Evolutionary conservation across 208 protist genomes (phyloP).

Genomic region (Plasmodiophora brassicae): DNA sequence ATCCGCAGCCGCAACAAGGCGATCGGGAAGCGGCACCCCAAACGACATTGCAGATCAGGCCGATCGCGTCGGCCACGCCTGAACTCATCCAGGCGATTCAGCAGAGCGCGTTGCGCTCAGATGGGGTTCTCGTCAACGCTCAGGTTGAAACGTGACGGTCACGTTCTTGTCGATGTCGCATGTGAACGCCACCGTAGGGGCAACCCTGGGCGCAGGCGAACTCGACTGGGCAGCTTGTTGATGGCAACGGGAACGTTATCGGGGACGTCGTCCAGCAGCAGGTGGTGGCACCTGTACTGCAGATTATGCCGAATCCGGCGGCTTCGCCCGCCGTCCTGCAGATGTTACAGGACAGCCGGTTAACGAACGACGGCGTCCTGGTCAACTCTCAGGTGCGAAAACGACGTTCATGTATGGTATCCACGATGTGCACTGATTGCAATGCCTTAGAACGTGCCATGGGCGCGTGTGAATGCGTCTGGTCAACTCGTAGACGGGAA

Average conservation of each 20-base stretch:
- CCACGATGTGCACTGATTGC: not conserved
- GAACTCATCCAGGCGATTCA: no score
- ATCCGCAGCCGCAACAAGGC: no score
- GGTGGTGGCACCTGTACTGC: no score
- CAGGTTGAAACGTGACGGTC: not conserved
- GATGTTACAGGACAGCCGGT: not conserved
- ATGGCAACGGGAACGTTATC: not conserved
- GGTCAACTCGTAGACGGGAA: no score
- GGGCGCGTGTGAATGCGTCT: no score
- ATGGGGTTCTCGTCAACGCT: not conserved
- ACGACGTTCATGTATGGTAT: not conserved
- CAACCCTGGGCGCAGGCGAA: not conserved
- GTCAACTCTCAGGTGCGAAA: not conserved
- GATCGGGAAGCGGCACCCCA: no score
- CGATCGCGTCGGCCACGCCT: no score
- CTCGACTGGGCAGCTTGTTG: not conserved
- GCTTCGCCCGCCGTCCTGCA: not conserved
- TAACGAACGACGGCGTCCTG: not conserved
- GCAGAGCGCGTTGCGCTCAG: no score
- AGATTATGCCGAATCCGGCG: no score
- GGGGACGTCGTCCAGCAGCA: not conserved
- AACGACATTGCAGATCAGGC: no score
- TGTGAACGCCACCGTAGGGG: not conserved
- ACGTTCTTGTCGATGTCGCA: not conserved
- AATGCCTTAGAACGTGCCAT: not conserved